Base-by-base conservation (phyloP, 1,284 basidiomycete species). In the Ceratobasidium sp. region DNA sequence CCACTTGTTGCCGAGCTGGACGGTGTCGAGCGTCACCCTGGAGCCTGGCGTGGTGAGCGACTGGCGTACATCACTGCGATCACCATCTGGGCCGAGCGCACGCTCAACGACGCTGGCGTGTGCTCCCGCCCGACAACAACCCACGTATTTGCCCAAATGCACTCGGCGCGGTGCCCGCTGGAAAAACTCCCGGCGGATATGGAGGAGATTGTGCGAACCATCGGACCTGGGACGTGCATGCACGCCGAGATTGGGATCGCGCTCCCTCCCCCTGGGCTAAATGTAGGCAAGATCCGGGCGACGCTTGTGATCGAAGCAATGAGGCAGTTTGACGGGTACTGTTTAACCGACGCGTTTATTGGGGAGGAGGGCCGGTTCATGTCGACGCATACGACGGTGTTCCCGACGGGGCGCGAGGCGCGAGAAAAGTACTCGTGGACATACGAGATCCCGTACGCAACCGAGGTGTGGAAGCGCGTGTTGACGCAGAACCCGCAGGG, bases 391-490 rank as follows among this genome's bases (percentile, higher is more conserved):
- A 73, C 70, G 46, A 73, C 70, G 41, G 70, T 73, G 57, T 73
- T 73, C 35, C 70, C 70, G 59, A 73, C 70, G 6, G 70, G 70
- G 14, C 70, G 70, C 41, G 70, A 73, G 70, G 70, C 57, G 16
- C 55, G 70, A 35, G 70, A 73, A 62, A 73, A 73, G 57, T 73
- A 73, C 30, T 73, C 70, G 70, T 73, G 70, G 70, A 73, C 52
- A 30, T 73, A 73, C 70, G 70, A 73, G 70, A 73, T 73, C 23
- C 70, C 70, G 55, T 73, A 73, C 35, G 57, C 70, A 41, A 48
- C 70, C 12, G 70, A 73, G 27, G 55, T 73, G 20, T 73, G 70
- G 70, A 38, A 46, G 54, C 57, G 44, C 57, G 57, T 73, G 27
- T 59, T 73, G 54, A 73, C 55, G 44, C n/a, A 52, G 46, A 73